Percentiles rank a stretch among this genome's conserved stretches.
Evolutionary conservation across 495 filamentous ascomycete genomes (phyloP).

Genomic region (Rhypophila decipiens): DNA sequence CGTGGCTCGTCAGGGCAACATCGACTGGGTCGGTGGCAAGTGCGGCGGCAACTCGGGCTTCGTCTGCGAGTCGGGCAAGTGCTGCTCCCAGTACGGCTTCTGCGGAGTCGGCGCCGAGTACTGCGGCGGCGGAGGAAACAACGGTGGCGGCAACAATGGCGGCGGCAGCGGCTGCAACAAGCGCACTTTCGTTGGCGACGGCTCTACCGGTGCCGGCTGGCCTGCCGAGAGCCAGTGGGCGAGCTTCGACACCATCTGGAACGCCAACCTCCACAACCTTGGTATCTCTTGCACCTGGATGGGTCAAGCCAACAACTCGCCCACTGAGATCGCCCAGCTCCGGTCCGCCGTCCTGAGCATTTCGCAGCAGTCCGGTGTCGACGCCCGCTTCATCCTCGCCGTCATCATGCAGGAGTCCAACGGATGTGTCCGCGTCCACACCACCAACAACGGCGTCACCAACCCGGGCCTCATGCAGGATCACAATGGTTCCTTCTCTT

Average conservation of each 20-base stretch:
- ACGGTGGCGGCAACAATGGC: neutral
- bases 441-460: neutral
- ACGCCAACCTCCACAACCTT: neutral
- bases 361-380: neutral
- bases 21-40: neutral
- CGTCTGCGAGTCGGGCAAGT: neutral
- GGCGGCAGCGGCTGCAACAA: neutral
- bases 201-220: neutral
- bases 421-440: neutral
- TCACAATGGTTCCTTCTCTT: neutral
- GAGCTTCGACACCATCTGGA: neutral
- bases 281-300: neutral
- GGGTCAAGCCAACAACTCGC: neutral
- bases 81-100: neutral
- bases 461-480: neutral
- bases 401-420: neutral
- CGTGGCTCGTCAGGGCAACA: neutral
- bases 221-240: neutral
- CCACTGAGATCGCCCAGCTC: neutral
- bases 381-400: neutral
- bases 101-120: neutral
- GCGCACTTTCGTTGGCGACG: neutral
- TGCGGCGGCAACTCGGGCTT: neutral
- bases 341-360: neutral
- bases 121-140: neutral